Evolutionary conservation across 257 asterid species (phyloP).

Genomic region (Nicotiana paniculata): DNA sequence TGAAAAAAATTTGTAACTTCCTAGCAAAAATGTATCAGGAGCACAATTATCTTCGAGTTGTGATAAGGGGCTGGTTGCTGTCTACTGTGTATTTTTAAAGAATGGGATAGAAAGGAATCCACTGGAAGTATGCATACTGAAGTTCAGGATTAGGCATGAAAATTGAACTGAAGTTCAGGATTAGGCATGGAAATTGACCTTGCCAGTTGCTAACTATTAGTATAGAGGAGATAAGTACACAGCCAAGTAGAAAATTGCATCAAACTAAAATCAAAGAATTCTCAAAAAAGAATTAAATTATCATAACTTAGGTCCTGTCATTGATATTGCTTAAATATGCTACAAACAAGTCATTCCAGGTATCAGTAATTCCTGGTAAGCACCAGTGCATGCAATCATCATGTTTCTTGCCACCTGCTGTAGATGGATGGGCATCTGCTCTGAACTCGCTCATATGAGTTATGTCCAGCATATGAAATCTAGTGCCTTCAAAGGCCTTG

Average conservation of each 20-base stretch:
- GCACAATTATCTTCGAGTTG: background rate
- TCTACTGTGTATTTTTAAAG: background rate
- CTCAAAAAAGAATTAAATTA: background rate
- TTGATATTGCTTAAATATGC: conserved; percentile 40
- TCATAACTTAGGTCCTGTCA: conserved; percentile 12
- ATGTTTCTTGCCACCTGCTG: conserved; percentile 78
- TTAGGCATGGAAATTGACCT: too few species aligned
- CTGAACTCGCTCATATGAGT: conserved; percentile 71
- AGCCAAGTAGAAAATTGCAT: background rate
- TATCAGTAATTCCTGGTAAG: conserved; percentile 87
- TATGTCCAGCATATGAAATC: conserved; percentile 54
- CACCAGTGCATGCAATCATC: conserved; percentile 99
- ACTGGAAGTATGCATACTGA: too few species aligned
- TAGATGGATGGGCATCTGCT: conserved; percentile 89
- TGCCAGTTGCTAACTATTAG: background rate
- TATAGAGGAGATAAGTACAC: background rate
- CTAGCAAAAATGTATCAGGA: background rate
- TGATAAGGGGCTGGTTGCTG: background rate
- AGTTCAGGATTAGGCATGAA: too few species aligned
- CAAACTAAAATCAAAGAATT: background rate
- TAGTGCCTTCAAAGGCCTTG: conserved; percentile 49
- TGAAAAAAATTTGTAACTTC: too few species aligned
- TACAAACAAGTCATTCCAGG: conserved; percentile 80
- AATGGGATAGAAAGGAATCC: too few species aligned
- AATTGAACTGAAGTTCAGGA: too few species aligned